phyloP scores from a whole-genome alignment of 495 filamentous ascomycete genomes.

The Hypoxylon fuscum region DNA sequence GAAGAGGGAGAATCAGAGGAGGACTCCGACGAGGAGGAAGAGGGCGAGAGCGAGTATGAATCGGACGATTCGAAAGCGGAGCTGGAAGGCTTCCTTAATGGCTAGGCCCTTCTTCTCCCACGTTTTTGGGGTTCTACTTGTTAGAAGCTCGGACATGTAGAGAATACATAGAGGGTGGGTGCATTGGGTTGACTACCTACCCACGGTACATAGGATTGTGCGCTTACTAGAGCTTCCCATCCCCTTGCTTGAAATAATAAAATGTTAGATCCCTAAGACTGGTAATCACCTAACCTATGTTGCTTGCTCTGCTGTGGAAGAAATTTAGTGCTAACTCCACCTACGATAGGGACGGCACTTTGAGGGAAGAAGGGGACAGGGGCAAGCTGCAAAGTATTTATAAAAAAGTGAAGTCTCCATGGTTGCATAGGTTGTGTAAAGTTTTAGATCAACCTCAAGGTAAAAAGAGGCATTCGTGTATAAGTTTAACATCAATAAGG shows the following conservation, averaged over 20 bases:
- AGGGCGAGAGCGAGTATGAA: slow-evolving; percentile 55
- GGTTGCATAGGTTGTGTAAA: too few species aligned
- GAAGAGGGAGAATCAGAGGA: slow-evolving; percentile 54
- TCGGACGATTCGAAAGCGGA: slow-evolving; percentile 47
- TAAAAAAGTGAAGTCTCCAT: too few species aligned
- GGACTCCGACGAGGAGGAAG: slow-evolving; percentile 61
- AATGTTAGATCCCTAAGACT: not conserved
- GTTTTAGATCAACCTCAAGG: too few species aligned
- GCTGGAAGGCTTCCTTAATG: slow-evolving; percentile 43
- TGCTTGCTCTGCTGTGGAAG: not conserved
- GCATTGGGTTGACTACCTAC: slow-evolving; percentile 25
- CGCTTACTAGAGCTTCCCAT: slow-evolving; percentile 4
- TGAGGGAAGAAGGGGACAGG: too few species aligned
- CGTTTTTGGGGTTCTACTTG: slow-evolving; percentile 6
- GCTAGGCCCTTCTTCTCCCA: not conserved
- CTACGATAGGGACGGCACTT: too few species aligned
- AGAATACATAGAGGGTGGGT: slow-evolving; percentile 1
- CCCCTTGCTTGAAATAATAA: slow-evolving; percentile 3
- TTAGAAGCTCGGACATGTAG: not conserved
- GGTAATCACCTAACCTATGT: not conserved
- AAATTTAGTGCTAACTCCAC: not conserved
- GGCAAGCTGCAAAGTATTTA: not conserved
- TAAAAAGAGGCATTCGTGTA: not conserved
- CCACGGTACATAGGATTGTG: slow-evolving; percentile 18
- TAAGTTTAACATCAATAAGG: not conserved